Percentiles rank a stretch among this genome's conserved stretches.
Evolutionary conservation across 768 basidiomycete genomes (phyloP).

Genomic region (Leccinellum albellum): DNA sequence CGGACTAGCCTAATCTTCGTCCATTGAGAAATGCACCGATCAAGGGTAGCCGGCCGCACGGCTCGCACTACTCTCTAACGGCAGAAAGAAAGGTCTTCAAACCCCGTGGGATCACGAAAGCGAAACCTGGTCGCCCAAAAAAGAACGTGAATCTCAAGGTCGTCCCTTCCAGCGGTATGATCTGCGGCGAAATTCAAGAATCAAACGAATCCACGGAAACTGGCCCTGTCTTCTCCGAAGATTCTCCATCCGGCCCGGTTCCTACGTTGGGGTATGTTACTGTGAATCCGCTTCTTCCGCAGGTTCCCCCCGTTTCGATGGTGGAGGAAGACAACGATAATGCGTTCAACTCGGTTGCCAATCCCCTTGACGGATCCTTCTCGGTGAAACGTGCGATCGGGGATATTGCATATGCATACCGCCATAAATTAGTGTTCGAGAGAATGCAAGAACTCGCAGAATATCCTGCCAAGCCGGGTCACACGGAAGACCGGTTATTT

Average conservation of each 20-base stretch:
- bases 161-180: not conserved
- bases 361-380: constrained; percentile 24
- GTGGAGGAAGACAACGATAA: not conserved
- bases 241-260: constrained; percentile 2
- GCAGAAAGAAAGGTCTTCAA: constrained; percentile 17
- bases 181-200: constrained; percentile 12
- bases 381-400: constrained; percentile 28
- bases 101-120: constrained; percentile 29
- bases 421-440: constrained; percentile 26
- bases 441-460: constrained; percentile 24
- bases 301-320: not conserved
- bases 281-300: constrained; percentile 29
- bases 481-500: constrained; percentile 7
- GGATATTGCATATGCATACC: constrained; percentile 28
- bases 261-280: constrained; percentile 12
- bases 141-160: constrained; percentile 15
- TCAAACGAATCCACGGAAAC: constrained; percentile 6
- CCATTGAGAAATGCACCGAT: constrained; percentile 26
- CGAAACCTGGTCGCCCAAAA: constrained; percentile 30
- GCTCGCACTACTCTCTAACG: constrained; percentile 13
- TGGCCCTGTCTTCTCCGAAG: constrained; percentile 4
- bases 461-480: constrained; percentile 6
- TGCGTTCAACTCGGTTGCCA: constrained; percentile 17
- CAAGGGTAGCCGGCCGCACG: constrained; percentile 18
- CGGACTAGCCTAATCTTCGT: constrained; percentile 29